These are phyloP conservation scores for Coemansia sp. DNA, from an alignment of 192 early-diverging fungal genomes.

Conservation along the genomic window DNA sequence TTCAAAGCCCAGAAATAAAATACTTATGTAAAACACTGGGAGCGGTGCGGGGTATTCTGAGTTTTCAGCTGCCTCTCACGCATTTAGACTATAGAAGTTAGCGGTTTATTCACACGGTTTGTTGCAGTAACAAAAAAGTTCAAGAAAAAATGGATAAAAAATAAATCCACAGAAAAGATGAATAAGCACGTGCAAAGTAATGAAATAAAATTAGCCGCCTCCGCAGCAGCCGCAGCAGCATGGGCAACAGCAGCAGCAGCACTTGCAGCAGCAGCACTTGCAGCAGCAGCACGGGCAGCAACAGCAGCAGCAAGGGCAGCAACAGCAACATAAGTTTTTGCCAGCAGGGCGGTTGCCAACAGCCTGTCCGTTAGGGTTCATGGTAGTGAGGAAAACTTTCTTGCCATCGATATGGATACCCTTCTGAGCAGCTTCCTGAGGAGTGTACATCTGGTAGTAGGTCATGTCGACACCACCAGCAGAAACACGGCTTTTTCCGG, in stretches of 20 bases:
- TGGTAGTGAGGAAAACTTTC: conserved; percentile 2
- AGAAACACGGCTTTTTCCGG: conserved; percentile 39
- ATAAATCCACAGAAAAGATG: background rate
- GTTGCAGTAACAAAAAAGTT: too few species aligned
- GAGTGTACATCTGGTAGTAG: conserved; percentile 35
- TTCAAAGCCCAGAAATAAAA: too few species aligned
- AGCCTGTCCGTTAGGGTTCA: conserved; percentile 9
- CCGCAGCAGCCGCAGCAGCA: conserved; percentile 29
- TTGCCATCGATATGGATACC: conserved; percentile 12
- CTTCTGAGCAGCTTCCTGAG: conserved; percentile 15
- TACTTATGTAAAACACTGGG: too few species aligned
- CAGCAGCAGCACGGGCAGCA: conserved; percentile 29
- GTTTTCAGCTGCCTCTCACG: too few species aligned
- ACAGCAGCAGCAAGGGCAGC: conserved; percentile 37
- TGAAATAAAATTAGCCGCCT: background rate
- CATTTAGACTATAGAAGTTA: too few species aligned
- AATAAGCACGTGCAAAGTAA: background rate
- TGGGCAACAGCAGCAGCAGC: conserved; percentile 27
- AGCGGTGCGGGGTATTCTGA: too few species aligned
- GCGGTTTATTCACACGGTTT: too few species aligned
- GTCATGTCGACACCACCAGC: conserved; percentile 17
- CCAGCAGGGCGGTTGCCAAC: conserved; percentile 10
- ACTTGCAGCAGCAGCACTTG: conserved; percentile 32
- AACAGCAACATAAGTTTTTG: conserved; percentile 40
- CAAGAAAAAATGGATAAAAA: background rate